Evolutionary conservation across 2,329 filamentous ascomycete species (phyloP).

Genomic region (Lachnellula hyalina): DNA sequence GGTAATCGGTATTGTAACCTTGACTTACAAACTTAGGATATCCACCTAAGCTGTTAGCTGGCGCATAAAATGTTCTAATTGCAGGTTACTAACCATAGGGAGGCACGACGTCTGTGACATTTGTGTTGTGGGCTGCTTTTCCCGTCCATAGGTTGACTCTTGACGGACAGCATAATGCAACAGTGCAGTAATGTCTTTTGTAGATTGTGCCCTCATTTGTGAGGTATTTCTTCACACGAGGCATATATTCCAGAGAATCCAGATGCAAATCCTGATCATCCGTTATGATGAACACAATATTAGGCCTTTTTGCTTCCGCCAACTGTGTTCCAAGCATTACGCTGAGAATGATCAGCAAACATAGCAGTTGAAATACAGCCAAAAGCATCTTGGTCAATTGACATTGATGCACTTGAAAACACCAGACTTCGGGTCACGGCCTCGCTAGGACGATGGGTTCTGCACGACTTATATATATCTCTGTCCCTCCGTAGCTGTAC

Average conservation of each 20-base stretch:
- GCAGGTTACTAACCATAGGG: constrained; percentile 40
- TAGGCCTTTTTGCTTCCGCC: constrained; percentile 37
- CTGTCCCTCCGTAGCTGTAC: not conserved
- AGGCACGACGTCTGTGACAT: constrained; percentile 43
- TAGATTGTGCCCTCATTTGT: constrained; percentile 48
- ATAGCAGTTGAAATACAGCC: not conserved
- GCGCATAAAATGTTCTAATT: not conserved
- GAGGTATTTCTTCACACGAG: constrained; percentile 47
- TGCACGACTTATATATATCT: no score
- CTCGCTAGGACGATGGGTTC: no score
- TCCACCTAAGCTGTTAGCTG: constrained; percentile 35
- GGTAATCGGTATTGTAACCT: constrained; percentile 59
- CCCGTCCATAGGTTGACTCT: constrained; percentile 56
- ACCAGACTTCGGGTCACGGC: no score
- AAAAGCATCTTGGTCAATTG: not conserved
- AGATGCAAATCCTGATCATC: constrained; percentile 60
- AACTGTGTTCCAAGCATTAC: not conserved
- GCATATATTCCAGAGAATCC: constrained; percentile 52
- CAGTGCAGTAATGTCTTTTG: constrained; percentile 53
- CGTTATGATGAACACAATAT: constrained; percentile 57
- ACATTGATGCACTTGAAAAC: no score
- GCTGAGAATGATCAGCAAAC: not conserved
- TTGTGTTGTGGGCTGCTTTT: constrained; percentile 56
- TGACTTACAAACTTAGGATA: constrained; percentile 61
- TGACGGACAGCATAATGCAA: constrained; percentile 55